Conservation (phyloP, 73 alveolate genomes). For the Uronychia binucleata region DNA sequence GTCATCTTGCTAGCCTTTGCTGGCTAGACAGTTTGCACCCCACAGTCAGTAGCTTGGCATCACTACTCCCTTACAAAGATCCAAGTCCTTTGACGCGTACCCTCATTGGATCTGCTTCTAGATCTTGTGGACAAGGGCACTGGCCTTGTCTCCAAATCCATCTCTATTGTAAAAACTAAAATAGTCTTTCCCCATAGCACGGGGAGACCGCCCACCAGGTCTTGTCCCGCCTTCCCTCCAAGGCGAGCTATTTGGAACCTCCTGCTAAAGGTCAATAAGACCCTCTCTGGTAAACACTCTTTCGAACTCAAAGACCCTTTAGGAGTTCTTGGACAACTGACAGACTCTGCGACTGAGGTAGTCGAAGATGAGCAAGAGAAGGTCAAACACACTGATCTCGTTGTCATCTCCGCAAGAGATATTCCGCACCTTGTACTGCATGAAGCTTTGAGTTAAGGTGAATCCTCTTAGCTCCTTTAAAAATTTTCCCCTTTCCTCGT, state of each 20-base stretch:
- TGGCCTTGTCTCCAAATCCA: no score
- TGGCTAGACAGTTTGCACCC: not conserved
- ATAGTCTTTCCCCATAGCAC: no score
- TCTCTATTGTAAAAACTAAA: no score
- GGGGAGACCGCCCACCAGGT: no score
- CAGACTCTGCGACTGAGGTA: not conserved
- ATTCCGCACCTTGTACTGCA: not conserved
- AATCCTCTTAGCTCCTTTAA: not conserved
- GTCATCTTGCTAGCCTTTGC: not conserved
- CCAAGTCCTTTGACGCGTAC: no score
- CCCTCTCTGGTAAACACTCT: not conserved
- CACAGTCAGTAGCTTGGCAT: not conserved
- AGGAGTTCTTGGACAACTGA: not conserved
- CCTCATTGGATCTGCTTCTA: no score
- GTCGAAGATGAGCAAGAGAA: not conserved
- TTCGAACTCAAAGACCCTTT: not conserved
- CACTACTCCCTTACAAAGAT: no score
- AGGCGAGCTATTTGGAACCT: no score
- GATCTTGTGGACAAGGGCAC: no score
- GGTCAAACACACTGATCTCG: not conserved
- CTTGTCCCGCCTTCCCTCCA: no score
- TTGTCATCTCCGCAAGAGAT: not conserved
- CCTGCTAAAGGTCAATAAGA: no score
- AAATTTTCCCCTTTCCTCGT: not conserved
- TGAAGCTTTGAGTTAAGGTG: not conserved